Evolutionary conservation across 2,329 filamentous ascomycete species (phyloP), one percentile per base, ranked within the genome.

Genomic region (Cladosporium oxysporum): DNA sequence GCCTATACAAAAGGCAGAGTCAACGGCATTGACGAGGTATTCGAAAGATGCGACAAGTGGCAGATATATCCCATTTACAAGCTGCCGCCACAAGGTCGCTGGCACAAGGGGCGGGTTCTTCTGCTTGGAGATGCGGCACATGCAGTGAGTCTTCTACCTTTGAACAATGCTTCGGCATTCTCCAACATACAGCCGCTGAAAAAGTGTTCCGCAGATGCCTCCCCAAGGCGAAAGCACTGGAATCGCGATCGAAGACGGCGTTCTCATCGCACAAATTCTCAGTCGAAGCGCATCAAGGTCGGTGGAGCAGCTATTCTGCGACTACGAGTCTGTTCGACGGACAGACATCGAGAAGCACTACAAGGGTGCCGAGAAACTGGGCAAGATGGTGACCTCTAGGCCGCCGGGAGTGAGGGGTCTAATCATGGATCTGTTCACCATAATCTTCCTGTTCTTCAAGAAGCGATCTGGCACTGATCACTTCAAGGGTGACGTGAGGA

Each of bases 51-150:
- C 23, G 71, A 73, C 5, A 77, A 78, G 21, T 80, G 80, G 77
- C 77, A 76, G 67, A 69, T 82, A n/a, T 82, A 81, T 66, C 81
- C 81, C 0, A 79, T 83, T 1, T 81, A 80, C 66, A 75, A 78
- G 50, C 73, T 82, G 2, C 74, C 70, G 1, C 75, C 76, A 0
- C 74, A 76, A 10, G 79, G 78, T 6, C 74, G 71, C 26, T 82
- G 80, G 80, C 75, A 69, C 50, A 76, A 75, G 6, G 75, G 78
- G n/a, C 74, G 79, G 5, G 76, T 77, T 3, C 73, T 83, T 26
- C 68, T 83, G 5, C 69, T 83, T 4, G 81, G 81, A 5, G 81
- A 83, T 73, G 80, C 81, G 29, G 81, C 80, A 5, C 81, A 83
- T 67, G 81, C 80, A 41, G 80, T 81, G 76, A 59, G 79, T 74